Conservation (phyloP, 2,329 filamentous ascomycete genomes). For the Ophiostoma pallidulum region DNA sequence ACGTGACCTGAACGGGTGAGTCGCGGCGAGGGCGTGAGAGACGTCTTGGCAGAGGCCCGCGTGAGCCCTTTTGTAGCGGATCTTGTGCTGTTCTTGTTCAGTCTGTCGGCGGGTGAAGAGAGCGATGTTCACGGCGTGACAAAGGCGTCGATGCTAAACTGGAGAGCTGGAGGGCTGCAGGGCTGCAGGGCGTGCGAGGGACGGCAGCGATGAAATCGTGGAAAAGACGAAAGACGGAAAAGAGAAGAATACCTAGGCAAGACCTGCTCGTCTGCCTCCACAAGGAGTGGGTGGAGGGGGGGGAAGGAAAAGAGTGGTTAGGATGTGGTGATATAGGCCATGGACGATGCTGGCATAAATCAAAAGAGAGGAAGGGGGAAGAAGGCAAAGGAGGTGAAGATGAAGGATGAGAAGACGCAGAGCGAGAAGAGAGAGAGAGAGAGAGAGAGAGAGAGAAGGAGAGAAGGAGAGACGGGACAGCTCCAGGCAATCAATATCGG, state of each 20-base stretch:
- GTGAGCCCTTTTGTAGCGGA: neutral
- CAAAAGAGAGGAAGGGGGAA: neutral
- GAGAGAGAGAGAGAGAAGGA: neutral
- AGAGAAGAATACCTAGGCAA: no score
- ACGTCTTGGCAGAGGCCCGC: conserved; percentile 7
- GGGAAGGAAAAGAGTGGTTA: conserved; percentile 6
- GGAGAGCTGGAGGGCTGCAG: no score
- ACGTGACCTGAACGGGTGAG: no score
- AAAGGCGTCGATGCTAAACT: neutral
- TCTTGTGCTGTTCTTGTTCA: conserved; percentile 1
- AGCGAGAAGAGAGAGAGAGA: neutral
- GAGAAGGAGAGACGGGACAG: neutral
- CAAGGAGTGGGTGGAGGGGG: neutral
- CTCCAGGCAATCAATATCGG: no score
- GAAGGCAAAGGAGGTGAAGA: conserved; percentile 1
- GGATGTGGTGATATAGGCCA: conserved; percentile 5
- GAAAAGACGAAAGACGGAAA: no score
- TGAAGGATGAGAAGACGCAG: neutral
- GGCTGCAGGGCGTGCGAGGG: no score
- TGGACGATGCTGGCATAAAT: conserved; percentile 1
- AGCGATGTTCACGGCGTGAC: neutral
- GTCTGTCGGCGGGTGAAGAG: neutral
- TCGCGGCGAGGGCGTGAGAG: no score
- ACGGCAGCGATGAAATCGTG: no score
- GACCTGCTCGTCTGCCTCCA: neutral